Evolutionary conservation across 805 yeast species (phyloP).

Genomic region (Yarrowia keelungensis): DNA sequence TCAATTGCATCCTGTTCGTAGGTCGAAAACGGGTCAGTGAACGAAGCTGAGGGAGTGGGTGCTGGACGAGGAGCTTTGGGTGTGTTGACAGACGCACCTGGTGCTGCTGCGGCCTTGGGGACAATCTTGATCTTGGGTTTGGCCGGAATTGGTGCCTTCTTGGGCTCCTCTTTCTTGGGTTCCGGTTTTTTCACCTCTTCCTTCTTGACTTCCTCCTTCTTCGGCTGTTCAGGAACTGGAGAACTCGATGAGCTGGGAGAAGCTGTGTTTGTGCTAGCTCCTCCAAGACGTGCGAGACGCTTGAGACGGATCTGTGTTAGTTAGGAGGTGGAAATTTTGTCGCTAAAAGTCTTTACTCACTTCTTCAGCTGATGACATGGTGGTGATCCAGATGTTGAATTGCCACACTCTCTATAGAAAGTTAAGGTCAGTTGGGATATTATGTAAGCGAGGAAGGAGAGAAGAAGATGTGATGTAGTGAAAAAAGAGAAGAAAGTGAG

Average conservation of each 20-base stretch:
- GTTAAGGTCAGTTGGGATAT: constrained; percentile 6
- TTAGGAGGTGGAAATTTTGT: background rate
- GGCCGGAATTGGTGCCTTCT: background rate
- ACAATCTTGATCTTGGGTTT: constrained; percentile 28
- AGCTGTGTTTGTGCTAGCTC: background rate
- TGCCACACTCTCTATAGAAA: constrained; percentile 7
- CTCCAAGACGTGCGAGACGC: constrained; percentile 41
- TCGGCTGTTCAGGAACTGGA: background rate
- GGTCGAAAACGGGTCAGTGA: background rate
- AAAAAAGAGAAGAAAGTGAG: too few species aligned
- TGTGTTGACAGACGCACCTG: background rate
- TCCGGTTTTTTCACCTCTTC: background rate
- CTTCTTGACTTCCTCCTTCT: background rate
- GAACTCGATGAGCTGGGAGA: background rate
- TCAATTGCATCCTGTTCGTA: constrained; percentile 32
- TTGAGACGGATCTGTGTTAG: constrained; percentile 43
- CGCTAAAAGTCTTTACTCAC: background rate
- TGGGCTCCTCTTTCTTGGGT: background rate
- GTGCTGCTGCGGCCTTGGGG: background rate
- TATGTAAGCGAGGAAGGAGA: background rate
- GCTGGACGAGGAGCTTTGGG: background rate
- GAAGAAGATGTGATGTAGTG: too few species aligned
- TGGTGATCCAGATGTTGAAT: constrained; percentile 24
- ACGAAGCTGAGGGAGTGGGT: background rate
- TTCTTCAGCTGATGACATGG: constrained; percentile 38